Conservation (phyloP, 108 stramenopile genomes). For the Schizochytrium sp. region DNA sequence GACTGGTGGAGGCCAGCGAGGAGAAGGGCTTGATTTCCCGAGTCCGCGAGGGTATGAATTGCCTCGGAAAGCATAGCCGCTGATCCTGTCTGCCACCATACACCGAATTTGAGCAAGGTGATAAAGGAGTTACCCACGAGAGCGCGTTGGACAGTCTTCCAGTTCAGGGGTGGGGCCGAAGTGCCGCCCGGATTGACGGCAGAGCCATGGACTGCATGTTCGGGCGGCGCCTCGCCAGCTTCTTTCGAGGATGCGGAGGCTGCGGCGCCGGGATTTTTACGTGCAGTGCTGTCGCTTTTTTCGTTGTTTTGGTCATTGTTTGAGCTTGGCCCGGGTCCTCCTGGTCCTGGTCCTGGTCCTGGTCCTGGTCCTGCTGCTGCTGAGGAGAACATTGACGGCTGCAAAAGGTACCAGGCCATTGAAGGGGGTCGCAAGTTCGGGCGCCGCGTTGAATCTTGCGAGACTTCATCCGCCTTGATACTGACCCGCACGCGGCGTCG, state of each 20-base stretch:
- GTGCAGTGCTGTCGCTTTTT: not conserved
- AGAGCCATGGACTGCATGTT: not conserved
- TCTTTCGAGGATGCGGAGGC: too few species aligned
- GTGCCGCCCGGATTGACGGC: not conserved
- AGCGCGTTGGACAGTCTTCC: constrained; percentile 43
- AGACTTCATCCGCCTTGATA: too few species aligned
- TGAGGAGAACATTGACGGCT: not conserved
- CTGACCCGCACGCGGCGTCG: too few species aligned
- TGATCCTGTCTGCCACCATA: constrained; percentile 74
- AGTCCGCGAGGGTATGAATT: constrained; percentile 83
- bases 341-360: not conserved
- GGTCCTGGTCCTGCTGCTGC: not conserved
- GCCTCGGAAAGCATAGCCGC: constrained; percentile 87
- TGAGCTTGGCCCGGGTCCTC: not conserved
- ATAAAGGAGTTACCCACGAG: constrained; percentile 79
- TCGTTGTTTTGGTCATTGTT: not conserved
- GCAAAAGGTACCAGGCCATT: not conserved
- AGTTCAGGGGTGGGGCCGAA: not conserved
- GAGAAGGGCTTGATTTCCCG: constrained; percentile 82
- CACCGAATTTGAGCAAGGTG: constrained; percentile 70
- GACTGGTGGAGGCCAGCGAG: constrained; percentile 71
- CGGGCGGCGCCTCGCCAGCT: not conserved
- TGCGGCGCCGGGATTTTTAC: too few species aligned
- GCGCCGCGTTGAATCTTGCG: not conserved
- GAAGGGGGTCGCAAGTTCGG: not conserved